Conservation (phyloP, 345 rosid genomes). For the Camelina hispida region DNA sequence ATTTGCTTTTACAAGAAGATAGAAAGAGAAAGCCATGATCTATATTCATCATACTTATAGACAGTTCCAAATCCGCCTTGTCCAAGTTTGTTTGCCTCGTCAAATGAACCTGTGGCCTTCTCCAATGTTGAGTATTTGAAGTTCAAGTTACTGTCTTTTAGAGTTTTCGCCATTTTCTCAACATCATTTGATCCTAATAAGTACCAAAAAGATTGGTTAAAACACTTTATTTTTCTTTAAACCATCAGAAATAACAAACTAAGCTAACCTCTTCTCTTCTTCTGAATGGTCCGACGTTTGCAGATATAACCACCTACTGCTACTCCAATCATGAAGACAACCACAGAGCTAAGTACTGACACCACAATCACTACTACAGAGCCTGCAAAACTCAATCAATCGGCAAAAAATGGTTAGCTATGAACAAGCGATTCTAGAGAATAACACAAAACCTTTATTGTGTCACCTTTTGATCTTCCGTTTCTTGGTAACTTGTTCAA, state of each 20-base stretch:
- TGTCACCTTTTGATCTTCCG: slow-evolving; percentile 65
- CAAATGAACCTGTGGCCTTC: slow-evolving; percentile 83
- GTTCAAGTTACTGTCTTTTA: slow-evolving; percentile 80
- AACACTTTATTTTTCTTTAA: not conserved
- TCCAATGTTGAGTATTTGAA: slow-evolving; percentile 90
- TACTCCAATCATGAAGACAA: slow-evolving; percentile 62
- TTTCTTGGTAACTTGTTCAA: slow-evolving; percentile 59
- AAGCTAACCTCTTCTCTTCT: slow-evolving; percentile 69
- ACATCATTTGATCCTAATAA: slow-evolving; percentile 72
- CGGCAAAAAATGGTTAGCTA: slow-evolving; percentile 9
- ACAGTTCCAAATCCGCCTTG: slow-evolving; percentile 98
- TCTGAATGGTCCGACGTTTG: slow-evolving; percentile 65
- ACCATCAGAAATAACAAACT: not conserved
- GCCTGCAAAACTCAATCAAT: slow-evolving; percentile 50
- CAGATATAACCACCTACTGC: slow-evolving; percentile 63
- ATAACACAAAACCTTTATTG: not conserved
- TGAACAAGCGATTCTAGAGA: not conserved
- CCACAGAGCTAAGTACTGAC: slow-evolving; percentile 67
- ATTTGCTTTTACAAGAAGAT: slow-evolving; percentile 6
- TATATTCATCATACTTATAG: slow-evolving; percentile 57
- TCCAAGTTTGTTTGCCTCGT: slow-evolving; percentile 75
- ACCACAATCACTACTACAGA: slow-evolving; percentile 65
- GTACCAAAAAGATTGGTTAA: slow-evolving; percentile 11
- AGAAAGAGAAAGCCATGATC: not conserved
- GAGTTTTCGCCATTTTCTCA: slow-evolving; percentile 65